Conservation (phyloP, 371 early-diverging fungal species). For the Mucor lusitanicus region DNA sequence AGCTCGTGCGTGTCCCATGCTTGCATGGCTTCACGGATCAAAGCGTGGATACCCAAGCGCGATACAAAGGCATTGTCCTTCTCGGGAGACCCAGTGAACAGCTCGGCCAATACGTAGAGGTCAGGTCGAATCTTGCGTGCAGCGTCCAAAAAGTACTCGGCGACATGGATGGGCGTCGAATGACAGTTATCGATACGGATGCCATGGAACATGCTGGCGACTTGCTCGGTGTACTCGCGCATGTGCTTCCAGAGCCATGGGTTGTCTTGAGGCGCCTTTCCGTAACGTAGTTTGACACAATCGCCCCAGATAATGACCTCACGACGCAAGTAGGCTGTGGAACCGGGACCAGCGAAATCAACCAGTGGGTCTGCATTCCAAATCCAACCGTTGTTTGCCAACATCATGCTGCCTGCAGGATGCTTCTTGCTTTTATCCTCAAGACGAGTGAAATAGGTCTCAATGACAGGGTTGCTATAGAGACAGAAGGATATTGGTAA, state of each 20-base stretch:
- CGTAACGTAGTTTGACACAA: constrained; percentile 97
- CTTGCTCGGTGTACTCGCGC: constrained; percentile 82
- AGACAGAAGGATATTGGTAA: not conserved
- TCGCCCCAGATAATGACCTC: constrained; percentile 98
- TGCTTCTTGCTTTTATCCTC: constrained; percentile 48
- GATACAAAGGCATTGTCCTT: constrained; percentile 89
- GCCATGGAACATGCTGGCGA: constrained; percentile 91
- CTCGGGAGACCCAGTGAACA: constrained; percentile 95
- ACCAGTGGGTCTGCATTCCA: constrained; percentile 95
- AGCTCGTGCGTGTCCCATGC: constrained; percentile 94
- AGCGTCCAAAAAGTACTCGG: constrained; percentile 86
- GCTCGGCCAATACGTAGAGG: constrained; percentile 94
- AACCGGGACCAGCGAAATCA: constrained; percentile 89
- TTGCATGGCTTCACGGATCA: constrained; percentile 97
- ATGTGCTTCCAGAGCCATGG: constrained; percentile 97
- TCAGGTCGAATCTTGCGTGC: constrained; percentile 87
- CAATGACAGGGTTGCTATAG: constrained; percentile 76
- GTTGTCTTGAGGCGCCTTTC: constrained; percentile 78
- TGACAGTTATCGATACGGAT: constrained; percentile 99
- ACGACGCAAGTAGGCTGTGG: constrained; percentile 87
- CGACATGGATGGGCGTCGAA: constrained; percentile 95
- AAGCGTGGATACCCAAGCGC: constrained; percentile 91
- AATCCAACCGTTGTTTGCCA: constrained; percentile 98
- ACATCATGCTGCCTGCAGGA: constrained; percentile 57
- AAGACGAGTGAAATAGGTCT: constrained; percentile 90